Evolutionary conservation across 306 rosid species (phyloP).

Genomic region (Cicer judaicum): DNA sequence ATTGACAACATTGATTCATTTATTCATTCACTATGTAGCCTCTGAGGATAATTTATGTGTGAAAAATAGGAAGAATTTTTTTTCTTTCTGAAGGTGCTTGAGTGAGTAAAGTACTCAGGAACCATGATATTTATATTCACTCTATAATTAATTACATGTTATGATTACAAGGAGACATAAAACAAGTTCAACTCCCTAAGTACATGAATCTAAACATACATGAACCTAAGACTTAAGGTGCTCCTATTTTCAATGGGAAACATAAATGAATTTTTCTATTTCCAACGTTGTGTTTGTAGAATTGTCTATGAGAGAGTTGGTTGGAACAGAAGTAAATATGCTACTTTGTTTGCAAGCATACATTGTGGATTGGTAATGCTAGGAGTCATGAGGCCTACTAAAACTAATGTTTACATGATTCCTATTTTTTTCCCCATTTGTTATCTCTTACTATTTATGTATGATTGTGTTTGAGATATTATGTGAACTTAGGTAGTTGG

Average conservation of each 20-base stretch:
- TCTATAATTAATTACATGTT: too few relatives aligned
- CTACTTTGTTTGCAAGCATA: conserved; percentile 19
- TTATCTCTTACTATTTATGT: background rate
- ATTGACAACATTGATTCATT: too few relatives aligned
- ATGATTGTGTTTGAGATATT: background rate
- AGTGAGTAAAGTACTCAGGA: too few relatives aligned
- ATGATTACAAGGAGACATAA: too few relatives aligned
- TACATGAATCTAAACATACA: too few relatives aligned
- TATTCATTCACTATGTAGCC: conserved; percentile 20
- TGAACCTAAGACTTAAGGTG: too few relatives aligned
- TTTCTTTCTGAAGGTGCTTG: too few relatives aligned
- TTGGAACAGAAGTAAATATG: background rate
- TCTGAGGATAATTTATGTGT: background rate
- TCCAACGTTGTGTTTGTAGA: background rate
- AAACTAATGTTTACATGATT: background rate
- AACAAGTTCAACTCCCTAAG: too few relatives aligned
- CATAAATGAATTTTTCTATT: too few relatives aligned
- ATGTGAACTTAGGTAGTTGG: background rate
- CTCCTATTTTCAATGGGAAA: too few relatives aligned
- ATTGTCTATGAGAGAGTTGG: conserved; percentile 3
- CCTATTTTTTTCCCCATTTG: background rate
- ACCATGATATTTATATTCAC: too few relatives aligned
- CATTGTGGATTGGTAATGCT: conserved; percentile 15
- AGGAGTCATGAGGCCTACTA: background rate
- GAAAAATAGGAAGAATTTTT: too few relatives aligned